Evolutionary conservation across 2,329 filamentous ascomycete genomes (phyloP).

Genomic region (Tricladium varicosporioides): DNA sequence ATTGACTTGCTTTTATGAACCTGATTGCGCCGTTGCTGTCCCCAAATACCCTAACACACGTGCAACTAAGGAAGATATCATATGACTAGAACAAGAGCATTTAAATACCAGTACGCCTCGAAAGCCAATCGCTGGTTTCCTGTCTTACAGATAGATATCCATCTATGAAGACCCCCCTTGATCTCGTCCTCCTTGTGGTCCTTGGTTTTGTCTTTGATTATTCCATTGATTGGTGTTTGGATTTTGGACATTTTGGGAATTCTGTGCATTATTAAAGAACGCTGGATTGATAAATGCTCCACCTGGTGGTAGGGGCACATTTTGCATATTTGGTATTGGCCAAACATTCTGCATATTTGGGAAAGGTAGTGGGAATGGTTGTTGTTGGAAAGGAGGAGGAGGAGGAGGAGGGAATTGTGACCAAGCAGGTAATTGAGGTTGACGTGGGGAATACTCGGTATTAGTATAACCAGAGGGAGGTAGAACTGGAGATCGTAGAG

Average conservation of each 20-base stretch:
- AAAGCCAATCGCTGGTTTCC: no score
- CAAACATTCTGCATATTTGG: conserved; percentile 20
- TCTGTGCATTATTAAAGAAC: conserved; percentile 26
- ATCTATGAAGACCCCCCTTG: conserved; percentile 8
- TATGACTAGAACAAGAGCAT: conserved; percentile 5
- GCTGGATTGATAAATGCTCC: conserved; percentile 33
- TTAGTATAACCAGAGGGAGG: not conserved
- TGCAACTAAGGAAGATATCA: not conserved
- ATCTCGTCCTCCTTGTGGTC: conserved; percentile 17
- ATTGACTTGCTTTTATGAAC: not conserved
- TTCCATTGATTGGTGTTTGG: not conserved
- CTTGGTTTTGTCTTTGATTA: conserved; percentile 17
- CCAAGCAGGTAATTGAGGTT: conserved; percentile 27
- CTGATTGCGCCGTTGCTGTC: not conserved
- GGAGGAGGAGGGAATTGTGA: conserved; percentile 22
- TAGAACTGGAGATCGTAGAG: not conserved
- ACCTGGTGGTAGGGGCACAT: conserved; percentile 12
- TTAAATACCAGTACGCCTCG: not conserved
- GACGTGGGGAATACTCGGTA: conserved; percentile 19
- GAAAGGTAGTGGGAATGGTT: conserved; percentile 18
- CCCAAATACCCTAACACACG: not conserved
- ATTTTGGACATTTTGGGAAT: not conserved
- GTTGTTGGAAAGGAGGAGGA: conserved; percentile 18
- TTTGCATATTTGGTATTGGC: conserved; percentile 15
- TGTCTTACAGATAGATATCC: conserved; percentile 8